Conservation (phyloP, 2,329 filamentous ascomycete species). For the Triangularia verruculosa region DNA sequence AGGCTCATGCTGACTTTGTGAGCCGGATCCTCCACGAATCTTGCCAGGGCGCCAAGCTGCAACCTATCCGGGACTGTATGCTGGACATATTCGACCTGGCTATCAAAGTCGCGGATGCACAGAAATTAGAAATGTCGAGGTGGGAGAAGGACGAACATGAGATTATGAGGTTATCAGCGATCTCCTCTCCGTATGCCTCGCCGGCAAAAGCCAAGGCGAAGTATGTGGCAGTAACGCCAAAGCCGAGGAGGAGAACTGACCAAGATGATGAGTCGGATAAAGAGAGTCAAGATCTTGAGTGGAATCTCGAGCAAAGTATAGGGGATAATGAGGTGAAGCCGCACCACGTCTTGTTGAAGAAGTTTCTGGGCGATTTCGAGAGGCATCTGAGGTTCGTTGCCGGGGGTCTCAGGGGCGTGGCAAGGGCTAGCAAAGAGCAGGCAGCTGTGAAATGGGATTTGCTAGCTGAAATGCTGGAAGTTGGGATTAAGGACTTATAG, state of each 20-base stretch:
- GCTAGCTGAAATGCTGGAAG: slow-evolving; percentile 75
- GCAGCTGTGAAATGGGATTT: slow-evolving; percentile 69
- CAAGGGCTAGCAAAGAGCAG: slow-evolving; percentile 66
- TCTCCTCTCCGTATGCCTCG: slow-evolving; percentile 31
- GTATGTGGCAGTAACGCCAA: slow-evolving; percentile 19
- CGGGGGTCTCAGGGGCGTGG: slow-evolving; percentile 70
- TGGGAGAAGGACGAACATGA: slow-evolving; percentile 39
- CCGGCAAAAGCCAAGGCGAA: slow-evolving; percentile 17
- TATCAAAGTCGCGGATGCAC: slow-evolving; percentile 64
- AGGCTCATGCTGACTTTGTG: slow-evolving; percentile 63
- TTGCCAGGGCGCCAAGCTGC: slow-evolving; percentile 65
- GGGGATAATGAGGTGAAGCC: slow-evolving; percentile 31
- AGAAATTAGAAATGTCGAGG: slow-evolving; percentile 39
- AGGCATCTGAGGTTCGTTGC: slow-evolving; percentile 66
- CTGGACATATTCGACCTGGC: slow-evolving; percentile 74
- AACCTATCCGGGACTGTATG: slow-evolving; percentile 68
- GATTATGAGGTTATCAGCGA: slow-evolving; percentile 38
- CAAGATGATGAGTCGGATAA: slow-evolving; percentile 30
- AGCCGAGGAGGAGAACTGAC: slow-evolving; percentile 25
- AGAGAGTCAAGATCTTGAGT: slow-evolving; percentile 22
- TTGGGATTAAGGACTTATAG: slow-evolving; percentile 34
- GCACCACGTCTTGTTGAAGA: slow-evolving; percentile 52
- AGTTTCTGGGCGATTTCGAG: slow-evolving; percentile 62
- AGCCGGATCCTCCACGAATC: slow-evolving; percentile 63
- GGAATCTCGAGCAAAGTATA: slow-evolving; percentile 23